Evolutionary conservation across 2,329 filamentous ascomycete species (phyloP).

Genomic region (Fusarium sp.): DNA sequence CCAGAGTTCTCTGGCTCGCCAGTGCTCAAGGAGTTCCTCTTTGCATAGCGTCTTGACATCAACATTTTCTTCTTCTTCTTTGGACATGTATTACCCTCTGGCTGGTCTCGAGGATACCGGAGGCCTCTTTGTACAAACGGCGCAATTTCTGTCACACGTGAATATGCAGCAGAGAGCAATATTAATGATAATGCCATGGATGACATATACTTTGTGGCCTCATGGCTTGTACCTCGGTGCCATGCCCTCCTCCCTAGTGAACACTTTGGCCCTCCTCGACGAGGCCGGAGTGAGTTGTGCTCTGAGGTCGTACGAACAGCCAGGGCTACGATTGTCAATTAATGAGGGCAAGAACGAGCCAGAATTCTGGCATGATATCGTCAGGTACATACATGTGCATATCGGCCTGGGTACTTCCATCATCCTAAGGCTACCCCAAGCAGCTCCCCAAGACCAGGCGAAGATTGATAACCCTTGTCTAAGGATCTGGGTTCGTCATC

Average conservation of each 20-base stretch:
- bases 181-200: constrained; percentile 47
- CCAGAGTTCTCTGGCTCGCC: constrained; percentile 95
- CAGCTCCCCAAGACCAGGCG: neutral
- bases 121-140: constrained; percentile 41
- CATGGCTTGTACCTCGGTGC: neutral
- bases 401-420: neutral
- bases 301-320: neutral
- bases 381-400: neutral
- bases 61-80: constrained; percentile 29
- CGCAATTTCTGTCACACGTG: constrained; percentile 18
- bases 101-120: constrained; percentile 17
- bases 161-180: constrained; percentile 30
- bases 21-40: constrained; percentile 90
- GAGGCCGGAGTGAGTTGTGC: neutral
- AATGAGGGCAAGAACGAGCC: neutral
- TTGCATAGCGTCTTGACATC: constrained; percentile 61
- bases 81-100: constrained; percentile 35
- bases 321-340: neutral
- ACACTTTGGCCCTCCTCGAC: neutral
- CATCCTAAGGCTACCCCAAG: neutral
- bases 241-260: neutral
- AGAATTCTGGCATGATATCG: neutral
- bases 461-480: neutral
- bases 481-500: neutral
- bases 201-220: constrained; percentile 18